These are phyloP conservation scores for Angophora floribunda DNA, from an alignment of 345 rosid species.

Conservation along the genomic window DNA sequence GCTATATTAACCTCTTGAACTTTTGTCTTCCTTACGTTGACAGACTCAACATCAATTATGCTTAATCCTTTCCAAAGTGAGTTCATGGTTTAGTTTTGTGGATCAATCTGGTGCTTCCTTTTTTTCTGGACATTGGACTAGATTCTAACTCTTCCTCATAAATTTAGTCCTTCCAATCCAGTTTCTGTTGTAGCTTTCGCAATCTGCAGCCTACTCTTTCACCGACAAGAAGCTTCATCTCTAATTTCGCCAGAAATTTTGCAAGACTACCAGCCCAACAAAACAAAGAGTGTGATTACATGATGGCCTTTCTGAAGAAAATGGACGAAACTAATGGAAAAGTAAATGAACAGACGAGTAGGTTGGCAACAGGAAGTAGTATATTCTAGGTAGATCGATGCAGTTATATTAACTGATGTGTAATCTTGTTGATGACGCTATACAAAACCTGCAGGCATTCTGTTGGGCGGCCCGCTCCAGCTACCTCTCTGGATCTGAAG, in stretches of 20 bases:
- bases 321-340: background rate
- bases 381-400: background rate
- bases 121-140: background rate
- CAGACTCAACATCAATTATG: background rate
- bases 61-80: background rate
- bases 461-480: slow-evolving; percentile 71
- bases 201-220: background rate
- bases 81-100: background rate
- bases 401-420: background rate
- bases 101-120: background rate
- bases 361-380: background rate
- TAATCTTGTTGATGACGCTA: background rate
- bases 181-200: background rate
- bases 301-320: background rate
- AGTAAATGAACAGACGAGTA: background rate
- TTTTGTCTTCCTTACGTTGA: background rate
- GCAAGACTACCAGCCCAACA: background rate
- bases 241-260: background rate
- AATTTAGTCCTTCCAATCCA: background rate
- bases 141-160: background rate
- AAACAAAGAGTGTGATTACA: background rate
- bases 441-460: slow-evolving; percentile 19
- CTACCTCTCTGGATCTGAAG: slow-evolving; percentile 38
- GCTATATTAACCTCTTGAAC: background rate
- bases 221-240: background rate